Evolutionary conservation across 2,329 filamentous ascomycete species (phyloP), one percentile per base, ranked within the genome.

Genomic region (Cryphonectria parasitica): DNA sequence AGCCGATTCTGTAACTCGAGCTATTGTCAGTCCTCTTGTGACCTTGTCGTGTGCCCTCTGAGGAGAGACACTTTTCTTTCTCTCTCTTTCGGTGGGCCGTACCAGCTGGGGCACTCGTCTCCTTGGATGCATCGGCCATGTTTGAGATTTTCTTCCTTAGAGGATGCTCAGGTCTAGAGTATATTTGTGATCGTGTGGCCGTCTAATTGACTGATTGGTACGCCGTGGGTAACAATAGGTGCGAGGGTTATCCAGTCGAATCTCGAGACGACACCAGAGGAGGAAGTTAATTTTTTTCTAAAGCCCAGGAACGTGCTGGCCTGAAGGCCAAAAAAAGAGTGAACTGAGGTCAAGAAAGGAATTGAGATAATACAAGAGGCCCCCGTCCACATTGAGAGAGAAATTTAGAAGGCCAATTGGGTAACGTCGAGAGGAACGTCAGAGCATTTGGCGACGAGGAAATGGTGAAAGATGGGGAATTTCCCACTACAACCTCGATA

Each of bases 121-220:
- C 69, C 58, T 72, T 72, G 63, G 58, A 54, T 41, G 52, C 62
- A 49, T 72, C 71, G 67, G 69, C 71, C 71, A 72, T 72, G 17
- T 71, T 71, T 69, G 63, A 72, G 49, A 25, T 19, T 69, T 19
- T 69, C 39, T 43, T 49, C 19, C n/a, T 39, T 60, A 31, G 60
- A 67, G n/a, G 11, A 56, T 36, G 13, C 45, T 28, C 41, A 52
- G 28, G 43, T 43, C 52, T n/a, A 52, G 31, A 36, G 54, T 36
- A 22, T 25, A 45, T 28, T 3, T n/a, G 49, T 49, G 25, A 17
- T n/a, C 28, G 39, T 34, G 43, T 49, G 43, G 63, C n/a, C n/a
- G n/a, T 17, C n/a, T 22, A n/a, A 31, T n/a, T 15, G 61, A 25
- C 25, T 39, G 56, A 39, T 61, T 61, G 54, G 36, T 60, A 58